Base-by-base conservation (phyloP, 257 asterid species). In the Osmanthus fragrans region DNA sequence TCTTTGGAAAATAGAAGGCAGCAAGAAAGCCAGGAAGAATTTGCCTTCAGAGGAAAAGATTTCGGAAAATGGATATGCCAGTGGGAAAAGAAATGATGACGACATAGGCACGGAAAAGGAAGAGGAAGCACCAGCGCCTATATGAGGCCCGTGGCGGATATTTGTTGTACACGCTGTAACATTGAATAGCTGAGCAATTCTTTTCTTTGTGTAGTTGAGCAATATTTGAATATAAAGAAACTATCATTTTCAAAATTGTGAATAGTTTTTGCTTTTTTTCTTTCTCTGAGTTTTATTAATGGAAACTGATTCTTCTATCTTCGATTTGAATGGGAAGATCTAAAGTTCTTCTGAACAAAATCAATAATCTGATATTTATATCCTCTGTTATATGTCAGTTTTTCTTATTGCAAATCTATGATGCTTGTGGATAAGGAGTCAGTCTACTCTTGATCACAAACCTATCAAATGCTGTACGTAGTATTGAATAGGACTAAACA, bases 41-140 rank as follows among this genome's bases (percentile, higher is more conserved):
- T 71, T 89, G 56, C 99, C 97, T 21, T 90, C 97, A 0, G 99
- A 96, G 76, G 97, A 90, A 37, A 88, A 18, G 72, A 8, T 81
- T 58, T 54, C 76, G 40, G 91, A 73, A 73, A 88, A 89, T 23
- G 96, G 91, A 8, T 15, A 51, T 51, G 77, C 42, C 1, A 68
- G 54, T 71, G 82, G 60, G 13, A 80, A 81, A 74, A 86, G 79
- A 69, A 77, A 79, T 6, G 90, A 85, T 2, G 88, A 78, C 33
- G 84, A 75, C 27, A 75, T 21, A 74, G 85, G 84, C 85, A 65
- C 63, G 5, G 88, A 84, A 70, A 84, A 86, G 77, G 84, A 88
- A 82, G 89, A 86, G 75, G 90, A 87, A 85, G 87, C 87, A 51
- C 77, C 91, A 1, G 51, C 84, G 4, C 84, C 92, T 69, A 39